Evolutionary conservation across 768 basidiomycete species (phyloP).

Genomic region (Leccinum subgranulosum): DNA sequence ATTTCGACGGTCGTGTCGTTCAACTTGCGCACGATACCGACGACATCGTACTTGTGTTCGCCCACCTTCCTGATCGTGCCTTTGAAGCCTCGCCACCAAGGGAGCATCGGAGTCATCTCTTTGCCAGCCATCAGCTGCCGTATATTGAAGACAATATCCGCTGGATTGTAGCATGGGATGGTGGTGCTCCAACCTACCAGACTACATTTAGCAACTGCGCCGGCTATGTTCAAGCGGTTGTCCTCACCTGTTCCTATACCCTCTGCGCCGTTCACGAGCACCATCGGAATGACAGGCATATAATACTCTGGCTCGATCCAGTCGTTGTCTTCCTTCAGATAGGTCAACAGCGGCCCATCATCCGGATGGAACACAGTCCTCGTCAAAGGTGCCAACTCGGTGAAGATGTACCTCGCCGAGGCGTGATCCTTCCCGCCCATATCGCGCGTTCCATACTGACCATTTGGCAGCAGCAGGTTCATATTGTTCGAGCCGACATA

Average conservation of each 20-base stretch:
- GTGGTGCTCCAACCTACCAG: slow-evolving; percentile 87
- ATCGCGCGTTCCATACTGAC: slow-evolving; percentile 94
- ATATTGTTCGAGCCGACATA: slow-evolving; percentile 96
- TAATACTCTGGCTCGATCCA: slow-evolving; percentile 94
- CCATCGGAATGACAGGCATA: slow-evolving; percentile 82
- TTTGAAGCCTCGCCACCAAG: slow-evolving; percentile 97
- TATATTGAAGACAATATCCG: slow-evolving; percentile 85
- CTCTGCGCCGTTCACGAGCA: slow-evolving; percentile 91
- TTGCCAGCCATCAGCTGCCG: slow-evolving; percentile 83
- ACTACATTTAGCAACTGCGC: neutral
- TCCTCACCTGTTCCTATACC: slow-evolving; percentile 92
- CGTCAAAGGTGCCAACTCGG: slow-evolving; percentile 70
- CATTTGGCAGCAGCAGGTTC: slow-evolving; percentile 81
- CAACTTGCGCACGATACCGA: slow-evolving; percentile 70
- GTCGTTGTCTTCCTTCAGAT: slow-evolving; percentile 81
- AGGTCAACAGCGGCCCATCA: slow-evolving; percentile 84
- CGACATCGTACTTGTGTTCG: slow-evolving; percentile 84
- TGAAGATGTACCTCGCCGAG: slow-evolving; percentile 94
- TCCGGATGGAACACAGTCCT: slow-evolving; percentile 74
- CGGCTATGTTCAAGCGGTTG: neutral
- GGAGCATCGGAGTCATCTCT: slow-evolving; percentile 80
- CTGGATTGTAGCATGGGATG: slow-evolving; percentile 90
- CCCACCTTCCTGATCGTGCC: slow-evolving; percentile 78
- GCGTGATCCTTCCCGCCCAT: slow-evolving; percentile 96
- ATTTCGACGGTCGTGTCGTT: slow-evolving; percentile 91